Base-by-base conservation (phyloP, 352 stramenopile genomes). In the Globisporangium carolinianum region DNA sequence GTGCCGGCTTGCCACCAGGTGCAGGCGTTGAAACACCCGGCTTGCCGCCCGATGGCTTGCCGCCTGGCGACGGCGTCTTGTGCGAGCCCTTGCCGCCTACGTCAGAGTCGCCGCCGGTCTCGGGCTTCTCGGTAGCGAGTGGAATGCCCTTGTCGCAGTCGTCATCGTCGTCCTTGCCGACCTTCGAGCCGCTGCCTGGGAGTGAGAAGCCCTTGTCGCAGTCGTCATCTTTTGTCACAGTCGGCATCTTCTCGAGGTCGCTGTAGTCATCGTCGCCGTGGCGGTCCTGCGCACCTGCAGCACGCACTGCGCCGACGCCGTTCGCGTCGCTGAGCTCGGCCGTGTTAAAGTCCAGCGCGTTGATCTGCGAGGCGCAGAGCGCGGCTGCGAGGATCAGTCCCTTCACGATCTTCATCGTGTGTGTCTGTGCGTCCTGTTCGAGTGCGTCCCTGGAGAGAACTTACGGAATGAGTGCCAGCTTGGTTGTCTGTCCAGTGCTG, bases 361-460 rank as follows among this genome's bases (percentile, higher is more conserved):
- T 71, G 14, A 83, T 70, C 36, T 83, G 63, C 24, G 79, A 69
- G 39, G 52, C 71, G 61, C 73, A 86, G 9, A 87, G 37, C 47
- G 80, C 75, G 52, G 76, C 76, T 52, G 69, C 76, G 54, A 89
- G 52, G 39, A 89, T 66, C 38, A 89, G 69, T 61, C 60, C 58
- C 69, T 73, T 73, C 38, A 66, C 50, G 60, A 76, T 60, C 66
- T 76, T 73, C 69, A 76, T 76, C 15, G 9, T 58, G 51, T 48
- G 42, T 17, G 39, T 43, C 24, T 50, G 56, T n/a, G n/a, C 10
- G 45, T 14, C 45, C 17, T 47, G 42, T 6, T 11, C n/a, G 42
- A 3, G 17, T 49, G 45, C n/a, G 45, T 35, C 17, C 2, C 14
- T 24, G 15, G 49, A n/a, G 36, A 15, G 36, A 48, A 58, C 36